Percentiles rank a stretch among this genome's conserved stretches.
Evolutionary conservation across 495 filamentous ascomycete genomes (phyloP).

Genomic region (Apiosordaria backusii): DNA sequence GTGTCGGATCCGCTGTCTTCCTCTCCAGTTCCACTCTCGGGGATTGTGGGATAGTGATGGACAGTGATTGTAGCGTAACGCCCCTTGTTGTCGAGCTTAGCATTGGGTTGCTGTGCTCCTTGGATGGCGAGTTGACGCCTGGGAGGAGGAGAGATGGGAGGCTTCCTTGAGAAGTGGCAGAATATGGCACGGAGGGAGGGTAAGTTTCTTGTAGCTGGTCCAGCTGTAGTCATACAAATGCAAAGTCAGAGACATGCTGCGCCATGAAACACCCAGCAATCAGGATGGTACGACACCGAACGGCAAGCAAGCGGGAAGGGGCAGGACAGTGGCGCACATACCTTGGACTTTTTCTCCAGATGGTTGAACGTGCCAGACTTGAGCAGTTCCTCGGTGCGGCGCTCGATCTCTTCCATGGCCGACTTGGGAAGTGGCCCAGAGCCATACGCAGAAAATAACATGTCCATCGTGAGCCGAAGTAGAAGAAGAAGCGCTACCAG

Average conservation of each 20-base stretch:
- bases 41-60: slow-evolving; percentile 41
- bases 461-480: slow-evolving; percentile 23
- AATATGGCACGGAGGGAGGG: slow-evolving; percentile 16
- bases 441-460: slow-evolving; percentile 23
- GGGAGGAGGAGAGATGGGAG: slow-evolving; percentile 19
- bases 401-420: slow-evolving; percentile 28
- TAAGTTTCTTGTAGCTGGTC: slow-evolving; percentile 23
- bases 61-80: slow-evolving; percentile 38
- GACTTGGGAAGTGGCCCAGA: slow-evolving; percentile 24
- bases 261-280: slow-evolving; percentile 26
- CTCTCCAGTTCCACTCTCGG: slow-evolving; percentile 2
- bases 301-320: slow-evolving; percentile 13
- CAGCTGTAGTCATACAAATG: slow-evolving; percentile 22
- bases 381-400: slow-evolving; percentile 26
- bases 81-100: slow-evolving; percentile 41
- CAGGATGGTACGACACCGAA: slow-evolving; percentile 14
- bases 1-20: slow-evolving; percentile 11
- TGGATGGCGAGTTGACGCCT: slow-evolving; percentile 24
- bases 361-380: slow-evolving; percentile 44
- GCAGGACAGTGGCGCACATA: slow-evolving; percentile 28
- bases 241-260: slow-evolving; percentile 28
- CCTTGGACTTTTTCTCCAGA: slow-evolving; percentile 51
- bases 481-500: slow-evolving; percentile 8
- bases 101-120: slow-evolving; percentile 35
- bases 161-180: slow-evolving; percentile 16